Conservation (phyloP, 108 stramenopile genomes). For the Stephanodiscus triporus region DNA sequence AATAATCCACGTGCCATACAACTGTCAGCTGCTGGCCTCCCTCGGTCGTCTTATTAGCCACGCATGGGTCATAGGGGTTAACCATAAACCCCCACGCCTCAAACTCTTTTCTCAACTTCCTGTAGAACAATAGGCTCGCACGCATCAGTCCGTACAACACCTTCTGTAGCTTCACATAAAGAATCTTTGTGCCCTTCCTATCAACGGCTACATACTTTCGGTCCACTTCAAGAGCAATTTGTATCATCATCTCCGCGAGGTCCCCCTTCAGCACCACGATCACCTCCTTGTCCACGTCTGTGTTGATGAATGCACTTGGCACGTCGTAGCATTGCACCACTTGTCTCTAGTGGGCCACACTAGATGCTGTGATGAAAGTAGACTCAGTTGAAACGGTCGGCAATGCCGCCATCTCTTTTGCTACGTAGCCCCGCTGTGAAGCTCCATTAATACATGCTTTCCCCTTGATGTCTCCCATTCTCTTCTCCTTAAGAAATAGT, state of each 20-base stretch:
- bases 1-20: conserved; percentile 60
- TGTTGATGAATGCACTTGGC: conserved; percentile 59
- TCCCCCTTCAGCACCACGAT: conserved; percentile 27
- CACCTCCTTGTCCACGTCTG: conserved; percentile 38
- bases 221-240: conserved; percentile 25
- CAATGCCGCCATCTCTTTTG: conserved; percentile 12
- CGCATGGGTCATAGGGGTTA: conserved; percentile 37
- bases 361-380: conserved; percentile 28
- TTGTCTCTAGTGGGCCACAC: conserved; percentile 47
- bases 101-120: not conserved
- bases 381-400: conserved; percentile 40
- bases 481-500: conserved; percentile 36
- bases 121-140: conserved; percentile 2
- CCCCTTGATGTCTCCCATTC: too few relatives aligned
- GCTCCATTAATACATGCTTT: too few relatives aligned
- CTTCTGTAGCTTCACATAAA: conserved; percentile 19
- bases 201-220: conserved; percentile 16
- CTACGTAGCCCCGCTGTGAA: too few relatives aligned
- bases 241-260: conserved; percentile 31
- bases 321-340: conserved; percentile 49
- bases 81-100: not conserved
- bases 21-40: conserved; percentile 41
- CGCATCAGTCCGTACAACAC: conserved; percentile 30
- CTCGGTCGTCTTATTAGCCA: conserved; percentile 1
- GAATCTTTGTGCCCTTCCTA: too few relatives aligned